These are phyloP conservation scores for Fomitopsis schrenkii DNA, from an alignment of 1,284 basidiomycete genomes.

Conservation along the genomic window DNA sequence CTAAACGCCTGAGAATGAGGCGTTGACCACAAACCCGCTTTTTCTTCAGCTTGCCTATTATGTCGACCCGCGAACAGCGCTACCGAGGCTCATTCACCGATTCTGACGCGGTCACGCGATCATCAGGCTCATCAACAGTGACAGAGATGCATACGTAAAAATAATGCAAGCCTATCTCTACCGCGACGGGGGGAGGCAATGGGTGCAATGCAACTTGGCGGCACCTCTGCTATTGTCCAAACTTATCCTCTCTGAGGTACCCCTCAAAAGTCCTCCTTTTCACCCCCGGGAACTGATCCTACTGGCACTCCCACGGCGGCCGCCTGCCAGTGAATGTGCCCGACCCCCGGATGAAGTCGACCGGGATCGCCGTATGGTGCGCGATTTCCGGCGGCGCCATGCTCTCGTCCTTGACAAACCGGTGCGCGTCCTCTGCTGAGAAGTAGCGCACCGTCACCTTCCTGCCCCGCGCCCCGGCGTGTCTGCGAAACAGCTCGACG, in stretches of 20 bases:
- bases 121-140: too few relatives aligned
- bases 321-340: conserved; percentile 1
- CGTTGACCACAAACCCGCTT: too few relatives aligned
- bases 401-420: conserved; percentile 2
- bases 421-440: conserved; percentile 8
- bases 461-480: conserved; percentile 2
- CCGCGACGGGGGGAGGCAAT: too few relatives aligned
- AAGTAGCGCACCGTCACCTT: conserved; percentile 5
- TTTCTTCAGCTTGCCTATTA: too few relatives aligned
- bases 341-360: conserved; percentile 6
- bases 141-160: too few relatives aligned
- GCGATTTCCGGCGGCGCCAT: conserved; percentile 6
- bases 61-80: too few relatives aligned
- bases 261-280: conserved; percentile 6
- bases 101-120: too few relatives aligned
- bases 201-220: too few relatives aligned
- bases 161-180: too few relatives aligned
- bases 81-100: too few relatives aligned
- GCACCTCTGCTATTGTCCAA: not conserved
- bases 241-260: conserved; percentile 7
- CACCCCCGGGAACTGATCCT: conserved; percentile 9
- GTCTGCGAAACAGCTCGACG: conserved; percentile 6
- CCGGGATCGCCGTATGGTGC: conserved; percentile 6
- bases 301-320: conserved; percentile 7
- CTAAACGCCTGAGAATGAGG: too few relatives aligned